A percentile compares a stretch with the other conserved stretches of the same genome.
Conservation (phyloP, 2,329 filamentous ascomycete genomes). For the Calonectria honghensis region DNA sequence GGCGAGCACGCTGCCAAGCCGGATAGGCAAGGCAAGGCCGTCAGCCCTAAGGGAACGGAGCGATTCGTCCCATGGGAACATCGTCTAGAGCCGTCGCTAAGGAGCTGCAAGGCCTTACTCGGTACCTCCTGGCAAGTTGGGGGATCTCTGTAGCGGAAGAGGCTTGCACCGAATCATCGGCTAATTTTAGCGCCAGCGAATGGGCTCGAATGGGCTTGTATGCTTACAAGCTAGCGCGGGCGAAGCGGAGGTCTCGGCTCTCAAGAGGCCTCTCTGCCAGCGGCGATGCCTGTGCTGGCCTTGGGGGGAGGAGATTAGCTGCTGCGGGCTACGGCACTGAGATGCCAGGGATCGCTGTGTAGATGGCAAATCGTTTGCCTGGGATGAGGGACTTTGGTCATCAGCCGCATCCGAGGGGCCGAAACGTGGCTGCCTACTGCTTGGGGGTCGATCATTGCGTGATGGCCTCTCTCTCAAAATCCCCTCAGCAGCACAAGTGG, state of each 20-base stretch:
- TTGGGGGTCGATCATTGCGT: not conserved
- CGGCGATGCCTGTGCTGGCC: not conserved
- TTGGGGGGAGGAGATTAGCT: not conserved
- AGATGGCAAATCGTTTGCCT: not conserved
- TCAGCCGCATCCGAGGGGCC: not conserved
- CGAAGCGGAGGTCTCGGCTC: not conserved
- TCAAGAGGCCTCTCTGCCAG: slow-evolving; percentile 9
- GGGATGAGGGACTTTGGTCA: slow-evolving; percentile 3
- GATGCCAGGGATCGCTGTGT: not conserved
- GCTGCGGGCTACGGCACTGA: not conserved
- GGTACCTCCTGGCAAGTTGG: not conserved
- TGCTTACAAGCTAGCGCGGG: slow-evolving; percentile 1
- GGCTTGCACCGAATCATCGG: not conserved
- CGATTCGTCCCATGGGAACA: not conserved
- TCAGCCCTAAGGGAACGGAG: slow-evolving; percentile 10
- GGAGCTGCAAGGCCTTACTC: not conserved
- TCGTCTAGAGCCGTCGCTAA: not conserved
- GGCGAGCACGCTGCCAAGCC: not conserved
- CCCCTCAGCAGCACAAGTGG: not conserved
- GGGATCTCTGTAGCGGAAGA: slow-evolving; percentile 5
- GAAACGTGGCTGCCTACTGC: slow-evolving; percentile 20
- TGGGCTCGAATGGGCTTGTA: not conserved
- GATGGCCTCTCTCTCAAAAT: not conserved
- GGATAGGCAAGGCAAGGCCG: not conserved
- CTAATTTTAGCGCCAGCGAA: slow-evolving; percentile 14